These are phyloP conservation scores for Monosporozyma siamensis DNA, from an alignment of 805 yeast species.

Conservation along the genomic window DNA sequence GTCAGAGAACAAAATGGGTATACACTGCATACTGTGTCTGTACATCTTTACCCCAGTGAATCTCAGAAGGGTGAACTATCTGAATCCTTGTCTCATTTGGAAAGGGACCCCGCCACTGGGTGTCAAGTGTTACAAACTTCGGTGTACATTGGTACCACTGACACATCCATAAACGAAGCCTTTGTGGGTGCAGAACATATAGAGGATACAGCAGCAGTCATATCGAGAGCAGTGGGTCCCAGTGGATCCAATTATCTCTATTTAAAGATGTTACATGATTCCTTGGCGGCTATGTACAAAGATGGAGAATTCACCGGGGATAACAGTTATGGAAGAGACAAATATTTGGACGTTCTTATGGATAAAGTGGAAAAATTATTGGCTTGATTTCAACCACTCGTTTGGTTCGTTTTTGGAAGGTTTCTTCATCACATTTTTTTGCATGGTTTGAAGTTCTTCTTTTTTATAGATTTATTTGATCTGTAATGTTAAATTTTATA, in stretches of 20 bases:
- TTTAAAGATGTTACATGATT: constrained; percentile 42
- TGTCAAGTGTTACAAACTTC: constrained; percentile 41
- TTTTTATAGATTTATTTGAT: too few species aligned
- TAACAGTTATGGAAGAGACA: constrained; percentile 25
- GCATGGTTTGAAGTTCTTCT: too few species aligned
- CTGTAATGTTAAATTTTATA: too few species aligned
- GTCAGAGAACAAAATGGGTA: constrained; percentile 87
- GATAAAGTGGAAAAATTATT: constrained; percentile 18
- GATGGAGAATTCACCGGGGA: constrained; percentile 5
- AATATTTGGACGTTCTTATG: constrained; percentile 35
- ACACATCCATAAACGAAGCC: constrained; percentile 46
- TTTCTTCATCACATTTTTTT: too few species aligned
- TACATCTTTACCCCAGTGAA: constrained; percentile 35
- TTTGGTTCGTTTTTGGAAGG: too few species aligned
- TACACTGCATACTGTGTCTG: constrained; percentile 55
- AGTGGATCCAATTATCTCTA: constrained; percentile 78
- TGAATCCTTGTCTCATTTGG: constrained; percentile 13
- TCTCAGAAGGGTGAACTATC: constrained; percentile 20
- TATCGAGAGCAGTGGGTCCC: constrained; percentile 55
- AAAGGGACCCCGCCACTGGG: constrained; percentile 26
- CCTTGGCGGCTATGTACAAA: constrained; percentile 34
- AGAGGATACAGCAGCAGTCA: constrained; percentile 49
- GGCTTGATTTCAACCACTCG: background rate
- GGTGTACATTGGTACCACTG: constrained; percentile 77
- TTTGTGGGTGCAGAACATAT: constrained; percentile 76